Conservation (phyloP, 352 stramenopile genomes). For the Thalassiosira tumida region DNA sequence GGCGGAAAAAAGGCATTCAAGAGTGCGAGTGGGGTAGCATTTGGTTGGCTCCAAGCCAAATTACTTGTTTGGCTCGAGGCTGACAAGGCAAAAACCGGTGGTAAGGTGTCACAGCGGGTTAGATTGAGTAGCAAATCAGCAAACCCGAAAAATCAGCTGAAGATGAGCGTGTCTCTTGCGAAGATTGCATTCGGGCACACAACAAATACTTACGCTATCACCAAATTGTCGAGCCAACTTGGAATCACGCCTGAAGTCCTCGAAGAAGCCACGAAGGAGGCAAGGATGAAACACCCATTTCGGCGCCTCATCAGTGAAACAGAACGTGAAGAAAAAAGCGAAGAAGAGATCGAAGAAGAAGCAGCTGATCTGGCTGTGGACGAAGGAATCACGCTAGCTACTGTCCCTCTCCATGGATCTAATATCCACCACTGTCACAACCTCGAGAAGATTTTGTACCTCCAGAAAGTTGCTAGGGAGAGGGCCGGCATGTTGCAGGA, state of each 20-base stretch:
- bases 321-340: not conserved
- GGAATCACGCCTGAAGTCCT: slow-evolving; percentile 18
- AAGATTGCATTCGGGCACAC: slow-evolving; percentile 12
- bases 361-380: no score
- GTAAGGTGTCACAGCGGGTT: not conserved
- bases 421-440: slow-evolving; percentile 71
- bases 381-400: no score
- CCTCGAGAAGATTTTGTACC: slow-evolving; percentile 29
- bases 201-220: slow-evolving; percentile 11
- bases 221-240: not conserved
- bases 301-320: slow-evolving; percentile 52
- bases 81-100: not conserved
- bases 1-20: not conserved
- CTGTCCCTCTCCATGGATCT: slow-evolving; percentile 67
- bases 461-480: slow-evolving; percentile 40
- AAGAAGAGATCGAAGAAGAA: slow-evolving; percentile 61
- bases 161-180: slow-evolving; percentile 25
- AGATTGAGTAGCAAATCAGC: not conserved
- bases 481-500: slow-evolving; percentile 37
- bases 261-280: slow-evolving; percentile 61
- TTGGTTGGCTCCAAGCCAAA: not conserved
- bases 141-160: not conserved
- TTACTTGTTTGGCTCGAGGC: not conserved
- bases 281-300: slow-evolving; percentile 80
- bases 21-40: not conserved